phyloP scores from a whole-genome alignment of 2,329 filamentous ascomycete genomes.

The Aspergillus awamori region DNA sequence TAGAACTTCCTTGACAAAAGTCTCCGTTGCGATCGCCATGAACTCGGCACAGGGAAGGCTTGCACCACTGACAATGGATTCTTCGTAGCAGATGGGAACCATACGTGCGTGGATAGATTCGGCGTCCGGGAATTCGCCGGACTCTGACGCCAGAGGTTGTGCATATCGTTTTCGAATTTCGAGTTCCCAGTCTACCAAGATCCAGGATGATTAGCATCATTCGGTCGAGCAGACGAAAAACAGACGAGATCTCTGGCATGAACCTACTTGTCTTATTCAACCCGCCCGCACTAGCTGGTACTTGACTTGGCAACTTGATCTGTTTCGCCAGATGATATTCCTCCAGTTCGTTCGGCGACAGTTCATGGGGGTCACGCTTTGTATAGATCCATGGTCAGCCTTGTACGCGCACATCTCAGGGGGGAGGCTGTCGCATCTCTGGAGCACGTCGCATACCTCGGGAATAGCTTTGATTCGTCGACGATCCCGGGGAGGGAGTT shows the following conservation, averaged over 20 bases:
- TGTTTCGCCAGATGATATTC: conserved; percentile 50
- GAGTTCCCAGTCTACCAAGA: conserved; percentile 59
- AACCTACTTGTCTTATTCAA: conserved; percentile 76
- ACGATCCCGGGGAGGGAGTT: conserved; percentile 61
- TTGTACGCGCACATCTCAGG: background rate
- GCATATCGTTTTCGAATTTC: conserved; percentile 68
- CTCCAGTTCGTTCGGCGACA: conserved; percentile 39
- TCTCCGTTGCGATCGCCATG: conserved; percentile 64
- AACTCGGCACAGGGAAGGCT: conserved; percentile 59
- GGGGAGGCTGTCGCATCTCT: background rate
- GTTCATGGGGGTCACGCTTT: conserved; percentile 42
- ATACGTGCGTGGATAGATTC: conserved; percentile 62
- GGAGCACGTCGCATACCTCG: conserved; percentile 44
- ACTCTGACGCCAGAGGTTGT: conserved; percentile 63
- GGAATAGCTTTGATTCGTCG: conserved; percentile 60
- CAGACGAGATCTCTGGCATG: background rate
- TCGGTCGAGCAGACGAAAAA: conserved; percentile 13
- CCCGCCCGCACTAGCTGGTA: conserved; percentile 69
- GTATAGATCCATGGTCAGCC: conserved; percentile 14
- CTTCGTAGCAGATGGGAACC: conserved; percentile 67
- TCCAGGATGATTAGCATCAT: conserved; percentile 21
- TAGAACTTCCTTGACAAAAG: conserved; percentile 64
- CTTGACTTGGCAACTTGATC: conserved; percentile 61
- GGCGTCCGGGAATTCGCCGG: conserved; percentile 64
- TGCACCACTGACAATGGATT: conserved; percentile 60